Evolutionary conservation across 2,329 filamentous ascomycete species (phyloP).

Genomic region (Fusarium guadeloupense): DNA sequence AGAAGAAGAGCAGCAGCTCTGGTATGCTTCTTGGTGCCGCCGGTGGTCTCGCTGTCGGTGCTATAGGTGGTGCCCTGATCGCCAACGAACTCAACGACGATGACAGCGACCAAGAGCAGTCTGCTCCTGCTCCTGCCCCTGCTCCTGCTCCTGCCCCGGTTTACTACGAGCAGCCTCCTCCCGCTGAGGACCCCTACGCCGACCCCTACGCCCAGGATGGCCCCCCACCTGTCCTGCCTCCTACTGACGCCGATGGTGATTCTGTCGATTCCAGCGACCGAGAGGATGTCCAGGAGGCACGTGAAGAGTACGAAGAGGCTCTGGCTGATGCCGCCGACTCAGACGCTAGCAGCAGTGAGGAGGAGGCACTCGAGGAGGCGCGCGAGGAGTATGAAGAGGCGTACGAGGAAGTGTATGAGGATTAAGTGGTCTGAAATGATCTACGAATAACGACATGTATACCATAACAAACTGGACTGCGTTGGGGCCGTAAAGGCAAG

Average conservation of each 20-base stretch:
- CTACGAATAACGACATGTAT: constrained; percentile 39
- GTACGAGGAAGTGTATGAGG: constrained; percentile 43
- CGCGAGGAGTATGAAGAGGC: constrained; percentile 58
- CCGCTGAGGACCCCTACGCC: constrained; percentile 29
- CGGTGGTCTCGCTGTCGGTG: constrained; percentile 66
- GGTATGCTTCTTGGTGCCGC: constrained; percentile 67
- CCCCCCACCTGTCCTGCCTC: constrained; percentile 50
- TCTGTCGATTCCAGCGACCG: constrained; percentile 55
- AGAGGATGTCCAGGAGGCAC: constrained; percentile 54
- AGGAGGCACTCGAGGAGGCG: constrained; percentile 62
- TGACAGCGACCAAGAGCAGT: constrained; percentile 39
- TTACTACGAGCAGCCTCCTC: constrained; percentile 29
- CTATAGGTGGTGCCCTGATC: constrained; percentile 66
- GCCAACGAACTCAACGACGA: constrained; percentile 58
- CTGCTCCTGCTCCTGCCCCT: constrained; percentile 19
- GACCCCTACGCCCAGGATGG: constrained; percentile 32
- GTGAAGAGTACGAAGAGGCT: constrained; percentile 56
- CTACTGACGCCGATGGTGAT: constrained; percentile 53
- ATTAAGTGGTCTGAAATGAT: constrained; percentile 26
- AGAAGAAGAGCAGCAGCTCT: constrained; percentile 57
- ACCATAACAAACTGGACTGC: constrained; percentile 28
- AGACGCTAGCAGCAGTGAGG: constrained; percentile 60
- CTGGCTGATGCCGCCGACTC: constrained; percentile 52
- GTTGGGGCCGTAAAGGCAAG: constrained; percentile 20
- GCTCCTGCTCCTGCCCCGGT: not conserved